Conservation (phyloP, 2,329 filamentous ascomycete species). For the Aspergillus sojae region DNA sequence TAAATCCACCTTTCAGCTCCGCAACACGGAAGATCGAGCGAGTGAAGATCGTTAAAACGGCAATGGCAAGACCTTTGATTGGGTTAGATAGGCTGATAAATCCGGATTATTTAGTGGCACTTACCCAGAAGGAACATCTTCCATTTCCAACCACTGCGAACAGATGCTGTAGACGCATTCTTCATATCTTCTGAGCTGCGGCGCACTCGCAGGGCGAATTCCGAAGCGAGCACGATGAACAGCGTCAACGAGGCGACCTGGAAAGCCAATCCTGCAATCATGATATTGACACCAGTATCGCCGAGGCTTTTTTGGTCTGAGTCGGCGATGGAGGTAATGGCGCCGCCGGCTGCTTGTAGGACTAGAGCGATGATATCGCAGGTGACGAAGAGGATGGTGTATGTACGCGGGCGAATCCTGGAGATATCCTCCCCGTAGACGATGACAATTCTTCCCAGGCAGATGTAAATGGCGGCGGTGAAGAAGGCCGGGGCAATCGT, state of each 20-base stretch:
- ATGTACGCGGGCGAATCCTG: conserved; percentile 35
- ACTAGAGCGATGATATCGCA: conserved; percentile 64
- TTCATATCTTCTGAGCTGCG: conserved; percentile 4
- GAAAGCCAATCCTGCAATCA: conserved; percentile 64
- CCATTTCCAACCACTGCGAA: conserved; percentile 4
- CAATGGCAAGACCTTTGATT: conserved; percentile 41
- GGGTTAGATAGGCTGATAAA: background rate
- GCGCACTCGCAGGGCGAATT: conserved; percentile 52
- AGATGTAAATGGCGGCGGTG: conserved; percentile 63
- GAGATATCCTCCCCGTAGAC: conserved; percentile 36
- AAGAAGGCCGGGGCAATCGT: conserved; percentile 68
- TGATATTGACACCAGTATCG: conserved; percentile 58
- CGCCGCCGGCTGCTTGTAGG: conserved; percentile 58
- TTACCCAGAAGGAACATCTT: conserved; percentile 29
- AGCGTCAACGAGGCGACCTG: conserved; percentile 61
- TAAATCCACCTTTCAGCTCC: conserved; percentile 52
- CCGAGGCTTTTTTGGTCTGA: background rate
- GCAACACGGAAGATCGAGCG: conserved; percentile 54
- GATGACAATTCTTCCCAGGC: conserved; percentile 49
- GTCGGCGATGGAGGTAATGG: conserved; percentile 12
- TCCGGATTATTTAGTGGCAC: background rate
- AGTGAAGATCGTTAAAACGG: conserved; percentile 40
- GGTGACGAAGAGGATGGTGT: conserved; percentile 57
- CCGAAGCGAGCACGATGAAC: conserved; percentile 55
- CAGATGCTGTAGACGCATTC: background rate